Percentiles rank a stretch among this genome's conserved stretches.
Evolutionary conservation across 345 rosid species (phyloP).

Genomic region (Luvunga scandens): DNA sequence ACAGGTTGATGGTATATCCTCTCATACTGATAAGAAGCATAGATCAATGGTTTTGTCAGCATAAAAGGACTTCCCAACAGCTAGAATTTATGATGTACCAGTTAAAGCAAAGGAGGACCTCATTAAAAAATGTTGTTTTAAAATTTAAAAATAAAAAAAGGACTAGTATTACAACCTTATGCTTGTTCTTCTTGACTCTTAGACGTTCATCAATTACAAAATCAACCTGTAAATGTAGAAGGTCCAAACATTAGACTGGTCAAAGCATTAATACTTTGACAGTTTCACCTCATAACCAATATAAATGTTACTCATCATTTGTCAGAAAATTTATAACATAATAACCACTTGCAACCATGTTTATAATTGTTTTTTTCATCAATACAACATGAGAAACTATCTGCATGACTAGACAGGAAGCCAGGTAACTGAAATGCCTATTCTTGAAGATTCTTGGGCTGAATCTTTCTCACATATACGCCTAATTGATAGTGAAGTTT

Average conservation of each 20-base stretch:
- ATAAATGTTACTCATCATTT: neutral
- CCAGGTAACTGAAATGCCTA: neutral
- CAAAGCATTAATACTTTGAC: neutral
- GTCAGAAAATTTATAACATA: neutral
- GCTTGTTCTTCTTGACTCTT: conserved; percentile 66
- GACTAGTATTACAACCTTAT: conserved; percentile 53
- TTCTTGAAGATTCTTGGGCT: neutral
- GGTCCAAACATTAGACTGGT: neutral
- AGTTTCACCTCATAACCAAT: neutral
- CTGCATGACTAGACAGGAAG: neutral
- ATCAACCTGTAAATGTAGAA: conserved; percentile 51
- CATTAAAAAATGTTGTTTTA: neutral
- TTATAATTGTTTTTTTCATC: neutral
- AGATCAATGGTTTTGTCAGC: neutral
- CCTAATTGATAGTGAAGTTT: neutral
- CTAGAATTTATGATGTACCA: too few species aligned
- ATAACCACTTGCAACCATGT: neutral
- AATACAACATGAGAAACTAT: neutral
- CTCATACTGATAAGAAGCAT: too few species aligned
- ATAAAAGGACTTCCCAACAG: too few species aligned
- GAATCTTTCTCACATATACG: neutral
- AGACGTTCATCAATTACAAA: conserved; percentile 88
- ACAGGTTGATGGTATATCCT: too few species aligned
- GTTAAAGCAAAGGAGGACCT: neutral
- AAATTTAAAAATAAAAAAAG: neutral